Evolutionary conservation across 257 asterid genomes (phyloP).

Genomic region (Rubia yunnanensis): DNA sequence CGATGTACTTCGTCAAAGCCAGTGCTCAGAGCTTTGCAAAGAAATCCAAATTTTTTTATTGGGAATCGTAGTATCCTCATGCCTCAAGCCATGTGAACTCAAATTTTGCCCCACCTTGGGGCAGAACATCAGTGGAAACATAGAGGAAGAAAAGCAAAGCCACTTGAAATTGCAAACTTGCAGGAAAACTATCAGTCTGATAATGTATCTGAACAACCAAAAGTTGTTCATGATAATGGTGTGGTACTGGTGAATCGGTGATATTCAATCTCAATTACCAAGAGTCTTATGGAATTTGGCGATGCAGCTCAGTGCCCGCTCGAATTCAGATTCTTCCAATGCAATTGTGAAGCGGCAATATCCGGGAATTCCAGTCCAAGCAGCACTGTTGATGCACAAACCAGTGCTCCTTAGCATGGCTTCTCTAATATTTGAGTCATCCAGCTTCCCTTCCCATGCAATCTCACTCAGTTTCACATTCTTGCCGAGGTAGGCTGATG

Average conservation of each 20-base stretch:
- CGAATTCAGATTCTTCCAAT: constrained; percentile 61
- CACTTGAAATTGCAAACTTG: not conserved
- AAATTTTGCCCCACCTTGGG: no score
- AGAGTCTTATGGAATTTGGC: constrained; percentile 46
- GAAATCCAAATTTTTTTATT: no score
- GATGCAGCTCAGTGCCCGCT: constrained; percentile 74
- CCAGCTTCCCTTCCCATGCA: constrained; percentile 41
- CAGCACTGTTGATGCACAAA: constrained; percentile 79
- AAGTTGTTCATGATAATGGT: constrained; percentile 27
- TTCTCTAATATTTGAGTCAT: constrained; percentile 77
- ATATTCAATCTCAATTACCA: constrained; percentile 15
- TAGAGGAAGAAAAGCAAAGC: not conserved
- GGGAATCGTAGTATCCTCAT: no score
- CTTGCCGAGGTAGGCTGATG: constrained; percentile 67
- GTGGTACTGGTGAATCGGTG: not conserved
- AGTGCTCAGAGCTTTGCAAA: no score
- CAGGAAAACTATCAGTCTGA: not conserved
- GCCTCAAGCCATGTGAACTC: no score
- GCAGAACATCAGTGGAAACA: no score
- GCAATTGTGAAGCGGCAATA: constrained; percentile 85
- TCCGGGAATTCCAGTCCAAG: constrained; percentile 91
- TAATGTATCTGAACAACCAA: constrained; percentile 19
- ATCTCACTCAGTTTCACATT: constrained; percentile 33
- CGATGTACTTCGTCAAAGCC: no score
- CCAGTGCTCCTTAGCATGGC: constrained; percentile 67